These are phyloP conservation scores for Lactifluus hygrophoroides DNA, from an alignment of 768 basidiomycete species.

Conservation along the genomic window DNA sequence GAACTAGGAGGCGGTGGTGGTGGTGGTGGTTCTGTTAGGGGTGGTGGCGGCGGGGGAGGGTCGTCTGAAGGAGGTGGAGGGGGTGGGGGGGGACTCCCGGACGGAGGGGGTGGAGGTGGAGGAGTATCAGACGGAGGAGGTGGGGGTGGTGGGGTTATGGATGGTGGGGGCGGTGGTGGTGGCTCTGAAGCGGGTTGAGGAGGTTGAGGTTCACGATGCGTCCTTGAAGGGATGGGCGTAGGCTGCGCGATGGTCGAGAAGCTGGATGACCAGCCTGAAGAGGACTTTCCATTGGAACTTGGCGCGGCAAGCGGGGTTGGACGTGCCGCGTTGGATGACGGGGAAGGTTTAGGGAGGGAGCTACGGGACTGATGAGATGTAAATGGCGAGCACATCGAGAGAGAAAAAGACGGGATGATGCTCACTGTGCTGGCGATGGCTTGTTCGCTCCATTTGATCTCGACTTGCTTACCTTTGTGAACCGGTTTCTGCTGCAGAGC, in stretches of 20 bases:
- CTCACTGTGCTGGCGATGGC: slow-evolving; percentile 29
- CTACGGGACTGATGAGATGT: slow-evolving; percentile 15
- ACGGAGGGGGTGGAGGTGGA: slow-evolving; percentile 26
- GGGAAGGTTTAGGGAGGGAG: slow-evolving; percentile 1
- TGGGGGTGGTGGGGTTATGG: slow-evolving; percentile 11
- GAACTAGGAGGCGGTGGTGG: slow-evolving; percentile 28
- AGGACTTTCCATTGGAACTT: slow-evolving; percentile 14
- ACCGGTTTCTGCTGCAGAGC: slow-evolving; percentile 24
- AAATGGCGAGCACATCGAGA: slow-evolving; percentile 13
- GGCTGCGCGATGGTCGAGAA: slow-evolving; percentile 20
- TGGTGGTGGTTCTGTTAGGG: slow-evolving; percentile 28
- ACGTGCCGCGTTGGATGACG: slow-evolving; percentile 10
- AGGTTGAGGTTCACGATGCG: slow-evolving; percentile 23
- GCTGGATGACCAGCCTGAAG: slow-evolving; percentile 21
- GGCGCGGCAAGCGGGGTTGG: slow-evolving; percentile 12
- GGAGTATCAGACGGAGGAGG: slow-evolving; percentile 27
- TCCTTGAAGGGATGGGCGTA: slow-evolving; percentile 20
- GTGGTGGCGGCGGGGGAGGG: slow-evolving; percentile 31
- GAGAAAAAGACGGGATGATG: slow-evolving; percentile 15
- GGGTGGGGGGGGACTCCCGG: slow-evolving; percentile 21
- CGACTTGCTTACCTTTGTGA: slow-evolving; percentile 38
- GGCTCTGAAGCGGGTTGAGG: slow-evolving; percentile 19
- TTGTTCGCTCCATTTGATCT: slow-evolving; percentile 27
- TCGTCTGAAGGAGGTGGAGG: slow-evolving; percentile 15
- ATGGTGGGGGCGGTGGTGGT: slow-evolving; percentile 26